These are phyloP conservation scores for Paecilomyces fulvus DNA, from an alignment of 2,329 filamentous ascomycete species.

Conservation along the genomic window DNA sequence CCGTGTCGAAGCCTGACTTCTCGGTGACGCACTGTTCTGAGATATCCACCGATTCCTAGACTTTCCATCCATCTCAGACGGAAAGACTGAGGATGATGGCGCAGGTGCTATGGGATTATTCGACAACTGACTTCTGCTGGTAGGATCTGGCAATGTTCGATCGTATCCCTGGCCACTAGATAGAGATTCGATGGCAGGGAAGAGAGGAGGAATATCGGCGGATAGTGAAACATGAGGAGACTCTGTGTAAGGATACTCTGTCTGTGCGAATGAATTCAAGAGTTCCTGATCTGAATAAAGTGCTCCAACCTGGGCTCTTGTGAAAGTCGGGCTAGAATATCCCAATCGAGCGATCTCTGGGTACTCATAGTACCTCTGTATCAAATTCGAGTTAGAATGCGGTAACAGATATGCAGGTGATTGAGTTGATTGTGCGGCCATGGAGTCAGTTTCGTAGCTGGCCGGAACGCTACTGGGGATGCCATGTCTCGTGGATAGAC, in stretches of 20 bases:
- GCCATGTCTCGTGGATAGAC: constrained; percentile 14
- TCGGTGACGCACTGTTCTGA: constrained; percentile 7
- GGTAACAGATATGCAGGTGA: constrained; percentile 29
- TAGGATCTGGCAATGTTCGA: constrained; percentile 29
- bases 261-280: constrained; percentile 13
- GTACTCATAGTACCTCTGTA: constrained; percentile 19
- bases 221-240: constrained; percentile 18
- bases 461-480: constrained; percentile 15
- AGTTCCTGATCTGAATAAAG: constrained; percentile 23
- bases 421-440: constrained; percentile 22
- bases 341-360: constrained; percentile 23
- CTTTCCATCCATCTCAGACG: constrained; percentile 12
- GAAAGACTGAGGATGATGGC: constrained; percentile 9
- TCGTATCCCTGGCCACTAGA: constrained; percentile 18
- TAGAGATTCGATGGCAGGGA: constrained; percentile 13
- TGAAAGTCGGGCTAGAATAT: constrained; percentile 14
- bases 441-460: constrained; percentile 27
- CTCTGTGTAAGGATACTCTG: constrained; percentile 21
- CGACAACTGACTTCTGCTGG: constrained; percentile 15
- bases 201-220: constrained; percentile 18
- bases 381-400: constrained; percentile 19
- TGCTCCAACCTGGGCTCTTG: constrained; percentile 12
- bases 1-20: constrained; percentile 12
- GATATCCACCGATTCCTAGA: constrained; percentile 7
- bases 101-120: constrained; percentile 7